Evolutionary conservation across 331 rosid genomes (phyloP), one percentile per base, ranked within the genome.

Genomic region (Cydonia oblonga): DNA sequence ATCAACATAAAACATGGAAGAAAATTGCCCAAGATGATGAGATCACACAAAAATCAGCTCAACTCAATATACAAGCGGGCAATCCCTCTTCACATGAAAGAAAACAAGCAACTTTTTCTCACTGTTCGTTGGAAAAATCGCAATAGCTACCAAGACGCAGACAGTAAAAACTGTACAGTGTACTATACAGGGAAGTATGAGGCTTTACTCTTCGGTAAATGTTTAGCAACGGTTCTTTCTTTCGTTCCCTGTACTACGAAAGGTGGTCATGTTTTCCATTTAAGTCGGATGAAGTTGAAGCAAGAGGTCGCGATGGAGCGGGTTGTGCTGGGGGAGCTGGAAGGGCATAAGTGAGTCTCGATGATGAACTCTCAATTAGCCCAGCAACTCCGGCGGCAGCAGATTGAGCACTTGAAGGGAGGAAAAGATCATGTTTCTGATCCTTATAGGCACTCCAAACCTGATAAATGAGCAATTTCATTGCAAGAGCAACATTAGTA

Each of bases 341-440:
- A 42, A 93, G 93, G 61, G 97, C 91, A 54, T 91, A 81, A 12
- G 96, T 85, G 77, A 93, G 88, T 72, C 96, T 81, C 7, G 98
- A 93, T 1, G 98, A 89, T 68, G 98, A 89, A 71, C 81, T 93
- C 81, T 93, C 98, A 4, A 93, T 91, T 69, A 93, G 84, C 72
- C 98, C 98, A 59, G 98, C 98, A 65, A 93, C 91, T 68, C 98
- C 98, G 19, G 98, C 98, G 5, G 96, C 96, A 38, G 98, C 98
- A 19, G 97, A 93, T 81, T 91, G 98, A 75, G 98, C 98, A 73
- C 93, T 93, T 66, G 98, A 93, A 62, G 98, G 98, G 66, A 93
- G 95, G 91, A 93, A 93, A 68, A 93, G 96, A 66, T 93, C 98
- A 63, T 93, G 98, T 75, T 87, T 93, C 85, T 91, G 98, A 81